Percentiles rank a stretch among this genome's conserved stretches.
These are phyloP conservation scores for Arxiozyma bovina DNA, from an alignment of 1,139 yeast species.

Conservation along the genomic window DNA sequence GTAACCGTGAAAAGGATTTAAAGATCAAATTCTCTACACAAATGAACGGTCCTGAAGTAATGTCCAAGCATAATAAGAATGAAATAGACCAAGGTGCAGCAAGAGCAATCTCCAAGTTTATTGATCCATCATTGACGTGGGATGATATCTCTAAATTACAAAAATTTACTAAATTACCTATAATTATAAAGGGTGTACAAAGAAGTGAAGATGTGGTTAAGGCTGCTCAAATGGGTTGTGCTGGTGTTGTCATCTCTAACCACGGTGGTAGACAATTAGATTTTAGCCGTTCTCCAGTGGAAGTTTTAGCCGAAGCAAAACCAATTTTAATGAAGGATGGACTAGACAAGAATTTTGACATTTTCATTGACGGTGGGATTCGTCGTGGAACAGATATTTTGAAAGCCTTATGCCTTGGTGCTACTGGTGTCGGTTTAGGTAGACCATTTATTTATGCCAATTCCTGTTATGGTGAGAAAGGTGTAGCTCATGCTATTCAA, in stretches of 20 bases:
- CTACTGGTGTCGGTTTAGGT: slow-evolving; percentile 69
- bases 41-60: slow-evolving; percentile 26
- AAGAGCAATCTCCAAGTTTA: slow-evolving; percentile 72
- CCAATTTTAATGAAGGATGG: slow-evolving; percentile 42
- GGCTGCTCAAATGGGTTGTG: slow-evolving; percentile 61
- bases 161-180: slow-evolving; percentile 41
- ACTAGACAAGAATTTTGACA: slow-evolving; percentile 40
- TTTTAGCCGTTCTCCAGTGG: slow-evolving; percentile 58
- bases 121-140: slow-evolving; percentile 65
- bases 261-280: slow-evolving; percentile 75
- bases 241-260: slow-evolving; percentile 64
- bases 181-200: slow-evolving; percentile 56
- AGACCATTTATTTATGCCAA: slow-evolving; percentile 65
- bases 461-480: slow-evolving; percentile 66
- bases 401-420: slow-evolving; percentile 65
- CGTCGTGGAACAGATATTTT: slow-evolving; percentile 59
- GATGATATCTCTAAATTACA: slow-evolving; percentile 38
- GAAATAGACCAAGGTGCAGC: slow-evolving; percentile 67
- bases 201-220: slow-evolving; percentile 60
- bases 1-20: slow-evolving; percentile 71
- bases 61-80: slow-evolving; percentile 17
- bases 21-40: slow-evolving; percentile 46
- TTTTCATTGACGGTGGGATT: slow-evolving; percentile 49
- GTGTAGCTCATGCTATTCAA: slow-evolving; percentile 71
- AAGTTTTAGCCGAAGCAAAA: slow-evolving; percentile 56